Evolutionary conservation across 495 filamentous ascomycete species (phyloP).

Genomic region (Hypoxylon cercidicola): DNA sequence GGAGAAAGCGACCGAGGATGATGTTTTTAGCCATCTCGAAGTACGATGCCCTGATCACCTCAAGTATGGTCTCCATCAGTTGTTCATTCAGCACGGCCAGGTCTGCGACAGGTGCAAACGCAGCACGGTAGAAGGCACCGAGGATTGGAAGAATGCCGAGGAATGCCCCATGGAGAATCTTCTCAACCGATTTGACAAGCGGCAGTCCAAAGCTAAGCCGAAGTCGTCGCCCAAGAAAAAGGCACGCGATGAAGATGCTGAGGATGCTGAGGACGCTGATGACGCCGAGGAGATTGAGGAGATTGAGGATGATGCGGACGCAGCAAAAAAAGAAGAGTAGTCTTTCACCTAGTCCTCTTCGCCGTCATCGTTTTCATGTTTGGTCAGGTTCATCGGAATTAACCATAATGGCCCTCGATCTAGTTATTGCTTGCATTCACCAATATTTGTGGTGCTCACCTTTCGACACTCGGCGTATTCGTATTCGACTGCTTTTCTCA

Average conservation of each 20-base stretch:
- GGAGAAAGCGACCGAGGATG: constrained; percentile 69
- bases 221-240: not conserved
- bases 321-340: not conserved
- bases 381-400: too few species aligned
- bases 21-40: constrained; percentile 83
- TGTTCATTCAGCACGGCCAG: constrained; percentile 89
- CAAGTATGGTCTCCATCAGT: constrained; percentile 89
- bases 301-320: not conserved
- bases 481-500: too few species aligned
- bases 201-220: constrained; percentile 22
- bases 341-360: too few species aligned
- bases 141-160: constrained; percentile 53
- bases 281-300: not conserved
- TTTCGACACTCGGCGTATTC: too few species aligned
- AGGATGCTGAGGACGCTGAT: not conserved
- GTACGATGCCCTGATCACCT: constrained; percentile 82
- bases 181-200: constrained; percentile 46
- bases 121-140: constrained; percentile 54
- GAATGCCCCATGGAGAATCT: constrained; percentile 62
- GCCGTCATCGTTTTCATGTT: too few species aligned
- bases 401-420: too few species aligned
- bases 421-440: too few species aligned
- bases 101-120: constrained; percentile 81
- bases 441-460: too few species aligned
- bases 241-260: not conserved